Evolutionary conservation across 2,329 filamentous ascomycete genomes (phyloP).

Genomic region (Aspergillus novofumigatus): DNA sequence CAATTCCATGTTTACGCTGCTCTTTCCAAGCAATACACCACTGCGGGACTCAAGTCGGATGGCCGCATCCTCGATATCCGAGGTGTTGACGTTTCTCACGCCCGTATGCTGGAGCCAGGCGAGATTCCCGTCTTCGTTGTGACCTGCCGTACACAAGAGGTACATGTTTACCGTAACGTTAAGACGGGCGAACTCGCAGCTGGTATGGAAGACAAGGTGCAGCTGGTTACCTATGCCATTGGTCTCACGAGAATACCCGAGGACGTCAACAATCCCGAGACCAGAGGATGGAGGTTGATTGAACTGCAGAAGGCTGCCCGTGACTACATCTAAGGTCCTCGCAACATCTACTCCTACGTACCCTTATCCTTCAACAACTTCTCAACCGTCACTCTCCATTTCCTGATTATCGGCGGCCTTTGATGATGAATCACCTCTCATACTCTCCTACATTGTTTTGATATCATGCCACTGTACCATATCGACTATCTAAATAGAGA

Average conservation of each 20-base stretch:
- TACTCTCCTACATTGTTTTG: slow-evolving; percentile 23
- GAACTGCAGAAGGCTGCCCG: slow-evolving; percentile 97
- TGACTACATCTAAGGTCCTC: slow-evolving; percentile 67
- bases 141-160: slow-evolving; percentile 93
- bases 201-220: slow-evolving; percentile 98
- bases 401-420: slow-evolving; percentile 16
- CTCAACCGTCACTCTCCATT: not conserved
- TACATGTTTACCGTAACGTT: slow-evolving; percentile 91
- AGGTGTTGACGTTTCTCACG: slow-evolving; percentile 69
- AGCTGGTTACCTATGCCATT: slow-evolving; percentile 96
- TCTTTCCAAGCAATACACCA: slow-evolving; percentile 93
- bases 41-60: slow-evolving; percentile 87
- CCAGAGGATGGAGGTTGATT: slow-evolving; percentile 92
- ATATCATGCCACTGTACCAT: slow-evolving; percentile 37
- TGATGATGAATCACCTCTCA: slow-evolving; percentile 18
- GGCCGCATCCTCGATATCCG: slow-evolving; percentile 93
- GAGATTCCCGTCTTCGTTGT: slow-evolving; percentile 86
- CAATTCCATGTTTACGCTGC: slow-evolving; percentile 97
- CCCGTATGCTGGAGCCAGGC: slow-evolving; percentile 46
- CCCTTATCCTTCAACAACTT: slow-evolving; percentile 6
- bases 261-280: slow-evolving; percentile 95
- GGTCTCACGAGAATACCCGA: slow-evolving; percentile 90
- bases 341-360: not conserved
- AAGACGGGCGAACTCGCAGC: slow-evolving; percentile 87
- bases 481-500: slow-evolving; percentile 35